These are phyloP conservation scores for Leishmania martiniquensis DNA, from an alignment of 208 protist genomes.

Conservation along the genomic window DNA sequence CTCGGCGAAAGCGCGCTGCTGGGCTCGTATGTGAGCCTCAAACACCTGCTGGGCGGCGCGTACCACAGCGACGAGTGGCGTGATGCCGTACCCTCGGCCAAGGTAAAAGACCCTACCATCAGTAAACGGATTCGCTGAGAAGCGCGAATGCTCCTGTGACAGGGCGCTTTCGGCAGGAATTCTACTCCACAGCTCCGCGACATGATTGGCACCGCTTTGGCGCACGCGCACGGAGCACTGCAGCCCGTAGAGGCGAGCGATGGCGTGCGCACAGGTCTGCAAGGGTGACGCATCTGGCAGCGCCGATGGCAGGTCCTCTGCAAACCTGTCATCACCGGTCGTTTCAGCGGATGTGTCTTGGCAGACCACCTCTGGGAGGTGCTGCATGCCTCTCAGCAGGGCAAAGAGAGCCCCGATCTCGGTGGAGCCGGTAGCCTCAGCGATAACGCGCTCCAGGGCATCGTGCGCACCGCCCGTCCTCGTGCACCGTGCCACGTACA, in stretches of 20 bases:
- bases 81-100: conserved; percentile 18
- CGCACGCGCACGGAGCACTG: conserved; percentile 13
- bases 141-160: background rate
- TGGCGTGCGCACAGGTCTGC: conserved; percentile 19
- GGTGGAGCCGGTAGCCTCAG: conserved; percentile 9
- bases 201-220: conserved; percentile 8
- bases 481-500: conserved; percentile 17
- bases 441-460: conserved; percentile 4
- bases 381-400: background rate
- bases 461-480: background rate
- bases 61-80: conserved; percentile 27
- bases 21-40: conserved; percentile 36
- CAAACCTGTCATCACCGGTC: background rate
- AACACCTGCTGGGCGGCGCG: conserved; percentile 40
- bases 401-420: conserved; percentile 25
- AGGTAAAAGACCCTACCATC: conserved; percentile 20
- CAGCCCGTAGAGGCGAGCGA: conserved; percentile 36
- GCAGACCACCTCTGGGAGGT: conserved; percentile 1
- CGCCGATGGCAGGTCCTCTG: background rate
- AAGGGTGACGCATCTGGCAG: conserved; percentile 27
- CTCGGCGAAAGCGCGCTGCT: conserved; percentile 21
- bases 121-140: conserved; percentile 14
- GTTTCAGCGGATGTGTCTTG: background rate
- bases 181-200: conserved; percentile 29
- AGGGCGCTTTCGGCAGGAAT: conserved; percentile 16